Conservation (phyloP, 495 filamentous ascomycete genomes). For the Penicillium alfredii region DNA sequence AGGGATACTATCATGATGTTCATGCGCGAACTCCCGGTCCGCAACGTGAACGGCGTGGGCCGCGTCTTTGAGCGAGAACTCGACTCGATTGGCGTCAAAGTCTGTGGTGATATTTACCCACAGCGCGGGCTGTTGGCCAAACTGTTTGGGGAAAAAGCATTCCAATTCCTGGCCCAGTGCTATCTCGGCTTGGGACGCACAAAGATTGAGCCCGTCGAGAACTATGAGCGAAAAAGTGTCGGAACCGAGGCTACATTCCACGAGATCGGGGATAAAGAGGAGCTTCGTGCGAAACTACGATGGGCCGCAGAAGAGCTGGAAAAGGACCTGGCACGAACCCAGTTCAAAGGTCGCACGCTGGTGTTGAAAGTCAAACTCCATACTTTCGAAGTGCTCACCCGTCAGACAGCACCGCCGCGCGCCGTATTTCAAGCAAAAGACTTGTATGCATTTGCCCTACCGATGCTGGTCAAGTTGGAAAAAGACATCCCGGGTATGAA, state of each 20-base stretch:
- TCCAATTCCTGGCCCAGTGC: constrained; percentile 75
- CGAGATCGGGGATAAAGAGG: constrained; percentile 63
- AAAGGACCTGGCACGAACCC: constrained; percentile 70
- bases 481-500: constrained; percentile 78
- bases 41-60: constrained; percentile 91
- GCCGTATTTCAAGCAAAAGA: constrained; percentile 71
- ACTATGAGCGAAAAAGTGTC: constrained; percentile 87
- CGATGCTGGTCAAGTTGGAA: constrained; percentile 81
- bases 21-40: constrained; percentile 72
- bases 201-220: constrained; percentile 76
- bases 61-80: constrained; percentile 93
- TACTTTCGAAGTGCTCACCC: constrained; percentile 83
- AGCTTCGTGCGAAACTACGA: constrained; percentile 71
- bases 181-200: constrained; percentile 89
- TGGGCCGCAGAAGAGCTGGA: constrained; percentile 81
- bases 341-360: constrained; percentile 84
- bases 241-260: constrained; percentile 91
- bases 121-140: constrained; percentile 64
- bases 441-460: constrained; percentile 71
- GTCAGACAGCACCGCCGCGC: constrained; percentile 69
- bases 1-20: constrained; percentile 72
- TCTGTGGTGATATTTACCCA: constrained; percentile 80
- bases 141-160: constrained; percentile 88
- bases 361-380: constrained; percentile 91
- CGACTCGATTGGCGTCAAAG: constrained; percentile 77